Evolutionary conservation across 2,329 filamentous ascomycete genomes (phyloP).

Genomic region (Paecilomyces sp.): DNA sequence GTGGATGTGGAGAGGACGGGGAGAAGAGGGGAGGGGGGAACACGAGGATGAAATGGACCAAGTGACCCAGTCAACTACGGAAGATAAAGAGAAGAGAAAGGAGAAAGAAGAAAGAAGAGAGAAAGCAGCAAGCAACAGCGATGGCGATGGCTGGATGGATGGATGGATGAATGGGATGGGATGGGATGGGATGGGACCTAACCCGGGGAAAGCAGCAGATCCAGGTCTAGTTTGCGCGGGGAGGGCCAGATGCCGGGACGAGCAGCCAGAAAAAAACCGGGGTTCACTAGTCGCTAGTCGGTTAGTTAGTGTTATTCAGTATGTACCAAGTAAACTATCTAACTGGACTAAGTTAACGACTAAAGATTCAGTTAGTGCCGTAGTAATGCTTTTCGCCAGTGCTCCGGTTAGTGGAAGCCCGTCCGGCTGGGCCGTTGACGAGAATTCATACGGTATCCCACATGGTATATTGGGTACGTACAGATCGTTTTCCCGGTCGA

Average conservation of each 20-base stretch:
- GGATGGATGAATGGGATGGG: neutral
- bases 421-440: too few species aligned
- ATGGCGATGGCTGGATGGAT: slow-evolving; percentile 6
- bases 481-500: too few species aligned
- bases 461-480: too few species aligned
- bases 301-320: too few species aligned
- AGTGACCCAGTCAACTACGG: neutral
- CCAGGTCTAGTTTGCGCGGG: neutral
- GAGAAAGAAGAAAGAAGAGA: slow-evolving; percentile 1
- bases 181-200: slow-evolving; percentile 1
- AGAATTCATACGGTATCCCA: too few species aligned
- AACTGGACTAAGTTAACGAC: too few species aligned
- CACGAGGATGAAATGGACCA: slow-evolving; percentile 10
- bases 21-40: slow-evolving; percentile 4
- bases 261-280: neutral
- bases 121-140: slow-evolving; percentile 3
- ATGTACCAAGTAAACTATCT: too few species aligned
- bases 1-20: neutral
- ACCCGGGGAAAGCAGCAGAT: slow-evolving; percentile 5
- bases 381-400: too few species aligned
- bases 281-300: neutral
- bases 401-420: too few species aligned
- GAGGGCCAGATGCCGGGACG: neutral
- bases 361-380: too few species aligned
- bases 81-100: slow-evolving; percentile 5